Evolutionary conservation across 2,329 filamentous ascomycete species (phyloP).

Genomic region (Aureobasidium lini): DNA sequence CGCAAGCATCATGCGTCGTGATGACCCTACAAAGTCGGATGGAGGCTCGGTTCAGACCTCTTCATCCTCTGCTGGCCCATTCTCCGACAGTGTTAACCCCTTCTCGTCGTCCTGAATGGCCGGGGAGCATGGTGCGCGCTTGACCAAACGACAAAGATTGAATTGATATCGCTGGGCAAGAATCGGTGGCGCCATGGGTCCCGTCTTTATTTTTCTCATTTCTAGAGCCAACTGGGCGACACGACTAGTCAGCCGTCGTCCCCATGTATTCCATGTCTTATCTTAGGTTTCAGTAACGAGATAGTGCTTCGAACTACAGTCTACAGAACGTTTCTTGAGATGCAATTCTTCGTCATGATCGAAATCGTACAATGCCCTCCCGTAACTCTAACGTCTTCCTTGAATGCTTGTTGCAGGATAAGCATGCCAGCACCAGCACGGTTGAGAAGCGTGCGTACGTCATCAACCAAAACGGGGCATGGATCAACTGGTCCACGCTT

Average conservation of each 20-base stretch:
- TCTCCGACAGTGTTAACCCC: constrained; percentile 2
- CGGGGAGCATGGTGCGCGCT: constrained; percentile 1
- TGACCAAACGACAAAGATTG: constrained; percentile 3
- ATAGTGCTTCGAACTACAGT: constrained; percentile 7
- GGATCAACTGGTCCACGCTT: not conserved
- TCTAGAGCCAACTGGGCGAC: constrained; percentile 1
- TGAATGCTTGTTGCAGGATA: constrained; percentile 6
- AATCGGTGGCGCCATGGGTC: not conserved
- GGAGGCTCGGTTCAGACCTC: not conserved
- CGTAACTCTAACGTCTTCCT: not conserved
- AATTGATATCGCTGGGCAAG: not conserved
- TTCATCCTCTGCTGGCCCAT: not conserved
- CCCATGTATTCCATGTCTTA: constrained; percentile 3
- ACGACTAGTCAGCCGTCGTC: not conserved
- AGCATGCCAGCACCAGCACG: not conserved
- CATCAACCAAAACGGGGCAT: not conserved
- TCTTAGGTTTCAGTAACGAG: constrained; percentile 1
- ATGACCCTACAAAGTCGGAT: constrained; percentile 43
- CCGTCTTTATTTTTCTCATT: not conserved
- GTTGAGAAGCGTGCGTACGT: not conserved
- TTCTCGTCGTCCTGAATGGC: constrained; percentile 8
- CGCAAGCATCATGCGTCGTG: constrained; percentile 87
- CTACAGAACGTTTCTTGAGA: not conserved
- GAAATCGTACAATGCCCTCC: not conserved
- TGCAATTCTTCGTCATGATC: constrained; percentile 4